Percentiles rank a stretch among this genome's conserved stretches.
phyloP scores from a whole-genome alignment of 768 basidiomycete genomes.

The Mycena pura region DNA sequence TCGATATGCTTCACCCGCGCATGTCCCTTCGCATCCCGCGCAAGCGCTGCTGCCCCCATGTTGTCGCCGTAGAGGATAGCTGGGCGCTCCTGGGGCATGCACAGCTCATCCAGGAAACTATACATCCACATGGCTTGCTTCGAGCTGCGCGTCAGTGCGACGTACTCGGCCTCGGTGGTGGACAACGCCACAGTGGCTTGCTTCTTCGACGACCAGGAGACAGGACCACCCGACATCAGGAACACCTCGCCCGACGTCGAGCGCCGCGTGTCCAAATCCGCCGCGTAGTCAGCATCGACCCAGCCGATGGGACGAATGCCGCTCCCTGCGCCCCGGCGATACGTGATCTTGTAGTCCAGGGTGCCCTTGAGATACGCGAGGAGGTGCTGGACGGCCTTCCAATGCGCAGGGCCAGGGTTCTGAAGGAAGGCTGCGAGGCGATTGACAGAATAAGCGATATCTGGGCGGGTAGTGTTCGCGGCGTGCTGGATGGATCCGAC shows the following conservation, averaged over 20 bases:
- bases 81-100: constrained; percentile 21
- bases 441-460: constrained; percentile 33
- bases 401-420: constrained; percentile 40
- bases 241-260: constrained; percentile 40
- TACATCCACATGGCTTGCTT: constrained; percentile 41
- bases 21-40: constrained; percentile 1
- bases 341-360: constrained; percentile 29
- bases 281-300: constrained; percentile 27
- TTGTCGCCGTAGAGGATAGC: constrained; percentile 37
- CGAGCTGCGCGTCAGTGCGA: constrained; percentile 32
- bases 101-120: constrained; percentile 32
- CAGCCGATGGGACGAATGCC: constrained; percentile 13
- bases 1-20: constrained; percentile 11
- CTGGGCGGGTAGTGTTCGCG: constrained; percentile 34
- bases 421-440: constrained; percentile 29
- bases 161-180: constrained; percentile 3
- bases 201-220: constrained; percentile 7
- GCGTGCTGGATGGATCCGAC: constrained; percentile 34
- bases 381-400: constrained; percentile 45
- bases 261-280: constrained; percentile 12
- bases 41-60: constrained; percentile 18
- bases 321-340: constrained; percentile 3
- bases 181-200: not conserved
- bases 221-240: constrained; percentile 15
- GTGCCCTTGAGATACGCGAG: constrained; percentile 45